These are phyloP conservation scores for Fusarium virguliforme DNA, from an alignment of 2,329 filamentous ascomycete species.

Conservation along the genomic window DNA sequence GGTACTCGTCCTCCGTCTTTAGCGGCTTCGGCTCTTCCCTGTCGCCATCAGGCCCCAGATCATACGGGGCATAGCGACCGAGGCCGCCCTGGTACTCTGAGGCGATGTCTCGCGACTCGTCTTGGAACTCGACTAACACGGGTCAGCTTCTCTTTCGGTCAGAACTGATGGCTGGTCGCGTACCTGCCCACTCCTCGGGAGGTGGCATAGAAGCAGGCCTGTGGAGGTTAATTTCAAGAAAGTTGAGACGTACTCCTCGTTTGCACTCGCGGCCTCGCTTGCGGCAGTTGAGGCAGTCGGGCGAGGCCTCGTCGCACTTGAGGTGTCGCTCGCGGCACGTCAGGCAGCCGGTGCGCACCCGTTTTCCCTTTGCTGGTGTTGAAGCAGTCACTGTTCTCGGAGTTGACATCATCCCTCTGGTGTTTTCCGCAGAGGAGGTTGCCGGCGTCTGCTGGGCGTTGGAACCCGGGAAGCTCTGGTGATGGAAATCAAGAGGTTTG, in stretches of 20 bases:
- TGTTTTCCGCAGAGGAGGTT: slow-evolving; percentile 21
- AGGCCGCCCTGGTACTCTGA: slow-evolving; percentile 89
- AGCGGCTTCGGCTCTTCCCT: neutral
- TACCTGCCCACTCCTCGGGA: slow-evolving; percentile 49
- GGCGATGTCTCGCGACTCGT: slow-evolving; percentile 91
- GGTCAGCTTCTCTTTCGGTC: slow-evolving; percentile 30
- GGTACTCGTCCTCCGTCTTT: neutral
- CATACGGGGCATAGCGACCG: slow-evolving; percentile 74
- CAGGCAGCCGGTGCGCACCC: slow-evolving; percentile 90
- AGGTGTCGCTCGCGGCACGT: slow-evolving; percentile 92
- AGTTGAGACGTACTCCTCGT: slow-evolving; percentile 89
- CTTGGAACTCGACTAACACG: slow-evolving; percentile 80
- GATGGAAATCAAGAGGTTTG: slow-evolving; percentile 17
- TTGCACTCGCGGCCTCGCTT: slow-evolving; percentile 91
- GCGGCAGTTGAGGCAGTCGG: slow-evolving; percentile 82
- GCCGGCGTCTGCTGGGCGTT: slow-evolving; percentile 17
- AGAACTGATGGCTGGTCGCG: slow-evolving; percentile 8
- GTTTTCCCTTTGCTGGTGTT: slow-evolving; percentile 67
- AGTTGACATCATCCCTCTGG: slow-evolving; percentile 35
- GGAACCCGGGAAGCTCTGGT: slow-evolving; percentile 16
- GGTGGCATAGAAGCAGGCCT: slow-evolving; percentile 69
- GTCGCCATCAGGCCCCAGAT: slow-evolving; percentile 1
- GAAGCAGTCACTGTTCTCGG: slow-evolving; percentile 28
- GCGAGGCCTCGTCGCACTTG: slow-evolving; percentile 86
- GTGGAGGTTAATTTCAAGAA: slow-evolving; percentile 86